Conservation (phyloP, 1,284 basidiomycete genomes). For the Austroboletus rostrupii region DNA sequence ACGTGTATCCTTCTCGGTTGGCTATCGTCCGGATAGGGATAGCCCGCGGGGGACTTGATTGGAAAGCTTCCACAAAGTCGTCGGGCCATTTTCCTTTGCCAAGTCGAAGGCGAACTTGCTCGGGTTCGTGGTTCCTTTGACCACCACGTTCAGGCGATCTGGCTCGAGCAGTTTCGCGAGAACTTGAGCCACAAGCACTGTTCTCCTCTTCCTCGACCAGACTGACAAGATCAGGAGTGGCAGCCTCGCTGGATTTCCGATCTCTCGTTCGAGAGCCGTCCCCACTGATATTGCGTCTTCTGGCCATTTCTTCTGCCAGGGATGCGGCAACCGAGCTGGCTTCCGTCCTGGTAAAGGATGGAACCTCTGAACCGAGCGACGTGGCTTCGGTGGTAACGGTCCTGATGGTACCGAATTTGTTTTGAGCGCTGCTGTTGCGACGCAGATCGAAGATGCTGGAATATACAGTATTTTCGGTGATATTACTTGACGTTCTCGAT, state of each 20-base stretch:
- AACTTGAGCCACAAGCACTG: constrained; percentile 40
- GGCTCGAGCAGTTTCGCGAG: constrained; percentile 26
- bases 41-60: constrained; percentile 28
- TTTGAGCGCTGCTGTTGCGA: constrained; percentile 41
- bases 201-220: constrained; percentile 73
- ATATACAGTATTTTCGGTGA: constrained; percentile 53
- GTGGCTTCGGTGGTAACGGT: constrained; percentile 76
- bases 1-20: constrained; percentile 26
- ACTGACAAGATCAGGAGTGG: constrained; percentile 56
- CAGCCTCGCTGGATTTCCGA: constrained; percentile 58
- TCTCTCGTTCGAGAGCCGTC: constrained; percentile 42
- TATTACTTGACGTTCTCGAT: constrained; percentile 49
- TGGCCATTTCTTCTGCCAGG: constrained; percentile 42
- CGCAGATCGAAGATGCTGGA: constrained; percentile 63
- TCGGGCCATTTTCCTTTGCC: constrained; percentile 81
- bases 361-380: constrained; percentile 51
- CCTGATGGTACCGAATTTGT: constrained; percentile 72
- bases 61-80: constrained; percentile 65
- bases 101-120: constrained; percentile 48
- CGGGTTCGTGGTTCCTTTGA: constrained; percentile 24
- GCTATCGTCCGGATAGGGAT: constrained; percentile 30
- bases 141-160: constrained; percentile 19
- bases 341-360: constrained; percentile 61
- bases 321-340: constrained; percentile 47
- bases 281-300: constrained; percentile 36